phyloP scores from a whole-genome alignment of 75 land plant species.

The Picea glauca region DNA sequence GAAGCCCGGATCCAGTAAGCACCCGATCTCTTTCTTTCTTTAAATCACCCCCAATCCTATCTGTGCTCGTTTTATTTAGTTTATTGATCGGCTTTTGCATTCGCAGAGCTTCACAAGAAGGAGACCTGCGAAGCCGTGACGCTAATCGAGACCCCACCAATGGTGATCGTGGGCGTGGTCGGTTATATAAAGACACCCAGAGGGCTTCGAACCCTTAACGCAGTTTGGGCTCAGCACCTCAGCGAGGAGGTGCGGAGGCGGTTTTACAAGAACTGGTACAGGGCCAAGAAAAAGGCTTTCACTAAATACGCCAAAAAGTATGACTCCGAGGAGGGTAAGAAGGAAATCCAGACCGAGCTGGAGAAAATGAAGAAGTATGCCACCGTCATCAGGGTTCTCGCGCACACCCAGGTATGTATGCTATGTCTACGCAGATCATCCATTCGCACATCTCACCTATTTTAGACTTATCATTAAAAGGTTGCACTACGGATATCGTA shows the following conservation, averaged over 20 bases:
- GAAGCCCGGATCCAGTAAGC: slow-evolving; percentile 61
- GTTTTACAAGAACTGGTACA: slow-evolving; percentile 61
- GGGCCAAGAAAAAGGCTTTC: slow-evolving; percentile 56
- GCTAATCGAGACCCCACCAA: slow-evolving; percentile 80
- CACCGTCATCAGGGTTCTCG: slow-evolving; percentile 38
- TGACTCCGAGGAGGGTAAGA: slow-evolving; percentile 72
- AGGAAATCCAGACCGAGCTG: slow-evolving; percentile 58
- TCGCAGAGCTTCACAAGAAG: slow-evolving; percentile 78
- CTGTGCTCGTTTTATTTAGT: background rate
- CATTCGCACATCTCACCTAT: background rate
- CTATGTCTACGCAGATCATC: background rate
- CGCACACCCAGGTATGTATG: background rate
- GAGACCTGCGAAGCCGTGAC: slow-evolving; percentile 93
- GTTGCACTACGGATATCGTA: background rate
- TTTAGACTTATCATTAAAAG: background rate
- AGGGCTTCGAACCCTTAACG: slow-evolving; percentile 36
- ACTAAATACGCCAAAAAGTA: slow-evolving; percentile 63
- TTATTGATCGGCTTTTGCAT: background rate
- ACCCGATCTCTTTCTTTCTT: background rate
- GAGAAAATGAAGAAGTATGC: slow-evolving; percentile 65
- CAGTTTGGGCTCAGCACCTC: slow-evolving; percentile 52
- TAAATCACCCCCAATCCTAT: too few species aligned
- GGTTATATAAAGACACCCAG: slow-evolving; percentile 53
- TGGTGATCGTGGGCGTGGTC: slow-evolving; percentile 70
- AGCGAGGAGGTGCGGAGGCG: slow-evolving; percentile 48